Evolutionary conservation across 306 rosid genomes (phyloP), one percentile per base, ranked within the genome.

Genomic region (Astragalus glycyphyllos): DNA sequence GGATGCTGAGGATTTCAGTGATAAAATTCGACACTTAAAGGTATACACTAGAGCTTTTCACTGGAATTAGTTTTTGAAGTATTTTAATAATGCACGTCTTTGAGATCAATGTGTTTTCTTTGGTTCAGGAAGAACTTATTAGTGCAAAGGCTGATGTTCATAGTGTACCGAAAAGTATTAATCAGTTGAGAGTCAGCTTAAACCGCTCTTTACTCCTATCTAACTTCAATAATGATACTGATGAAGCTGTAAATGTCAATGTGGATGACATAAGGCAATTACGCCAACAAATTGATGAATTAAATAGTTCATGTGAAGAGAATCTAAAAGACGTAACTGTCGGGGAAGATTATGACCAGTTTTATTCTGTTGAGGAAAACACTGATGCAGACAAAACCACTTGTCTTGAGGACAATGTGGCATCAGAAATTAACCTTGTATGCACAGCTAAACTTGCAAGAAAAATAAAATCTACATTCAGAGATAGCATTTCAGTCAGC

Each of bases 1-100:
- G 58, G 97, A 89, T 79, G 85, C 84, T 44, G 96, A 86, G n/a
- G 88, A 81, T 78, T 78, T 91, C 75, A 88, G 96, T 56, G 96
- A 88, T 80, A 92, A 82, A 76, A 89, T 95, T 69, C 91, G 91
- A 47, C 89, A 85, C 81, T 45, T 95, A 80, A 91, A 95, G 99
- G 99, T 94, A 87, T 13, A 55, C 66, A 41, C 46, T 42, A 6
- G 15, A 41, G 40, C 65, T 35, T 57, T 11, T 71, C 32, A 65
- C 17, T 38, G 59, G 67, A 70, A 57, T 70, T 49, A 49, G 71
- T 42, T 64, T 72, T 69, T 62, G 34, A 73, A 73, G 26, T 31
- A 67, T 80, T 49, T 60, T 34, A 29, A 34, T 50, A 61, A 69
- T 14, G 63, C 64, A 23, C 50, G 48, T 32, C 7, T 72, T 50